Percentiles rank a stretch among this genome's conserved stretches.
Evolutionary conservation across 106 monocot species (phyloP).

Genomic region (Acorus gramineus): DNA sequence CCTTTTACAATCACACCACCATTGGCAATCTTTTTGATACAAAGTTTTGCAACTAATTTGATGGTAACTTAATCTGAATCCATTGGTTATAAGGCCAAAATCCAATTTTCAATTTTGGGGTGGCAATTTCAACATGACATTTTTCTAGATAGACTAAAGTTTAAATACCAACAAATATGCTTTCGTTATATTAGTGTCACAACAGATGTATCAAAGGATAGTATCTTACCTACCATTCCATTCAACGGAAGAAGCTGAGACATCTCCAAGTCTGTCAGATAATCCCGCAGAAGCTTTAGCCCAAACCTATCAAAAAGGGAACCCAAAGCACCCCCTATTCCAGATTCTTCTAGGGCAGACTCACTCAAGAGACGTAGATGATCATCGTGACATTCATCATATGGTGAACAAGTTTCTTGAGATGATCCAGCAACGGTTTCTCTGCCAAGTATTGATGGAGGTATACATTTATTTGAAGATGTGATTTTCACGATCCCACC

Average conservation of each 20-base stretch:
- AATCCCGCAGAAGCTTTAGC: conserved; percentile 16
- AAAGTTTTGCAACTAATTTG: too few relatives aligned
- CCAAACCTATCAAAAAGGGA: conserved; percentile 20
- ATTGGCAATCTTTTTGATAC: too few relatives aligned
- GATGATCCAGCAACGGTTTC: background rate
- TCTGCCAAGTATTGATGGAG: conserved; percentile 10
- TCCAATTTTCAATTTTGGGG: too few relatives aligned
- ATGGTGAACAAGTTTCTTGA: background rate
- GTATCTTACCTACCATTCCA: conserved; percentile 25
- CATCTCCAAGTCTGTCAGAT: conserved; percentile 12
- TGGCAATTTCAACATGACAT: too few relatives aligned
- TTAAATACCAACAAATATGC: too few relatives aligned
- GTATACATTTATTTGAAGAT: conserved; percentile 11
- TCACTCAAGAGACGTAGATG: conserved; percentile 9
- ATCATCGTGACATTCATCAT: conserved; percentile 9
- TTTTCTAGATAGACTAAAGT: too few relatives aligned
- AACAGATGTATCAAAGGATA: background rate
- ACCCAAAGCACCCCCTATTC: background rate
- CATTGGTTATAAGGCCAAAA: too few relatives aligned
- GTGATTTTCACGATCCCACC: conserved; percentile 35
- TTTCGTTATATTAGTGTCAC: too few relatives aligned
- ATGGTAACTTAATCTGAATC: too few relatives aligned
- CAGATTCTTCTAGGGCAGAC: conserved; percentile 13
- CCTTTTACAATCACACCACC: too few relatives aligned
- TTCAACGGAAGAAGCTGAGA: conserved; percentile 4